Evolutionary conservation across 2,329 filamentous ascomycete genomes (phyloP), one percentile per base, ranked within the genome.

Genomic region (Cladosporium sp.): DNA sequence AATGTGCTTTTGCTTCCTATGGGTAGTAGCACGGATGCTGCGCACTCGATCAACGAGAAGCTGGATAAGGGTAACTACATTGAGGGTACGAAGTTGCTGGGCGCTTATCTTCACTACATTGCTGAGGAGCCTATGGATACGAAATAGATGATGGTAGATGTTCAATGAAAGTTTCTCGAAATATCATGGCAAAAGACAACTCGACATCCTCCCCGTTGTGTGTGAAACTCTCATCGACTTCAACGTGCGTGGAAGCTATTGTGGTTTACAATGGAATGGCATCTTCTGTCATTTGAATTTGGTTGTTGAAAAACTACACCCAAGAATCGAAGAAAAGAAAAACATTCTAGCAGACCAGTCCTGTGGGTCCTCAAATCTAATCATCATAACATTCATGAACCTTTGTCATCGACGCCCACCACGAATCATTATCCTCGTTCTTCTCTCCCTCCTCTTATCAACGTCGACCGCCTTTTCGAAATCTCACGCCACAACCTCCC

Each of bases 11-110:
- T 98, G 58, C 73, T 98, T 59, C 93, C 93, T 27, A 97, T 98
- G 93, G 93, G 93, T 39, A 95, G 88, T 76, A 94, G 88, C 38
- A 98, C 92, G 1, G 93, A 97, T 68, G 91, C 88, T 36, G 93
- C 93, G 7, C 93, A 98, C 74, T 95, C 89, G 29, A 94, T 96
- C 72, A 98, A 98, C 69, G 93, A 97, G 81, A 96, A 95, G 79
- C 78, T 98, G 51, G 93, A 98, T 71, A 90, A 87, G 79, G 83
- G 81, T 66, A 98, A 98, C 74, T 98, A 98, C 70, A 95, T 98
- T 64, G 90, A 98, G 76, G 93, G 93, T 42, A 96, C 88, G 62
- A 98, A 98, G 81, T 73, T 98, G 55, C 73, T 98, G 51, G 93
- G 93, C 41, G 88, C 92, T 3, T 98, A 98, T 69, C 74, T 98